phyloP scores from a whole-genome alignment of 768 basidiomycete genomes.

The Naganishia vaughanmartiniae region DNA sequence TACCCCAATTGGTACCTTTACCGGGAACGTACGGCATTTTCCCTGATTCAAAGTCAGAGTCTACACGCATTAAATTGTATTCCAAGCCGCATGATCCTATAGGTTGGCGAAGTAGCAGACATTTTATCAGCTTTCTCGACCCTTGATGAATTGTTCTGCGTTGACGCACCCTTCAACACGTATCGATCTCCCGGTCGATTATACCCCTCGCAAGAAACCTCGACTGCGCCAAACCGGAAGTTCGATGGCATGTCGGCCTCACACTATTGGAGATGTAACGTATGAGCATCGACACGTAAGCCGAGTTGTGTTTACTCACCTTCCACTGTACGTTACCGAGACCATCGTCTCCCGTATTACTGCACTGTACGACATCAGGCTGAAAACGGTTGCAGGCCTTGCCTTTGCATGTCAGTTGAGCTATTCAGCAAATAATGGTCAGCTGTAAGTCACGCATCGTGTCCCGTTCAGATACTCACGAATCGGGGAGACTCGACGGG shows the following conservation, averaged over 20 bases:
- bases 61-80: slow-evolving; percentile 71
- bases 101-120: background rate
- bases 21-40: slow-evolving; percentile 32
- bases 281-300: background rate
- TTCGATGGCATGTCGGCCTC: slow-evolving; percentile 82
- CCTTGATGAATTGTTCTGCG: slow-evolving; percentile 25
- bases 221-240: slow-evolving; percentile 77
- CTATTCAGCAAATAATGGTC: slow-evolving; percentile 27
- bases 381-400: slow-evolving; percentile 71
- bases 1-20: slow-evolving; percentile 27
- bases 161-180: slow-evolving; percentile 84
- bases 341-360: slow-evolving; percentile 72
- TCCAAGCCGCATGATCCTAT: slow-evolving; percentile 82
- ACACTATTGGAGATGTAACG: slow-evolving; percentile 59
- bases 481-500: slow-evolving; percentile 67
- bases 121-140: slow-evolving; percentile 3
- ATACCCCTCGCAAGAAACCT: slow-evolving; percentile 91
- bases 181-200: slow-evolving; percentile 73
- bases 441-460: background rate
- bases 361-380: slow-evolving; percentile 82
- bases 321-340: slow-evolving; percentile 82
- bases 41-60: slow-evolving; percentile 37
- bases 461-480: slow-evolving; percentile 40
- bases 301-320: slow-evolving; percentile 54
- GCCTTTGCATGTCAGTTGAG: slow-evolving; percentile 78